Evolutionary conservation across 2,329 filamentous ascomycete genomes (phyloP).

Genomic region (Aureobasidium sp.): DNA sequence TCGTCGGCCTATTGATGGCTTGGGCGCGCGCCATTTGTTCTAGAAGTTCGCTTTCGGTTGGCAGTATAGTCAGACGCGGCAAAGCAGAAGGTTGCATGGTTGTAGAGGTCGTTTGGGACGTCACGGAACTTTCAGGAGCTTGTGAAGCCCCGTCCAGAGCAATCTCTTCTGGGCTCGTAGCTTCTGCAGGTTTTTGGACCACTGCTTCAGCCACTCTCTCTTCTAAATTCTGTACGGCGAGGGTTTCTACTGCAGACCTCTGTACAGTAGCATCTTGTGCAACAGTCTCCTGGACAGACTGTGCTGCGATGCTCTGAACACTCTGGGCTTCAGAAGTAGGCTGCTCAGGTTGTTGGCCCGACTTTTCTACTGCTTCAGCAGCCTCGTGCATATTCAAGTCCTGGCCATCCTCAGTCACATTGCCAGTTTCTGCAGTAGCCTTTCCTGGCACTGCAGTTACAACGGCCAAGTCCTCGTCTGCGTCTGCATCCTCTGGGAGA

Average conservation of each 20-base stretch:
- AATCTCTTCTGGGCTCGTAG: background rate
- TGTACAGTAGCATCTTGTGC: background rate
- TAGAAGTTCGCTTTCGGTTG: background rate
- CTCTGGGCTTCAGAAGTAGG: background rate
- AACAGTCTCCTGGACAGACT: background rate
- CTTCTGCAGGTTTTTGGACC: background rate
- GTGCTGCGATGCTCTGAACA: background rate
- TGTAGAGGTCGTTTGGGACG: background rate
- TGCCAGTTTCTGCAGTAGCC: slow-evolving; percentile 1
- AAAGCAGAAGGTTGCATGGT: slow-evolving; percentile 23
- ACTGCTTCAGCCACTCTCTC: background rate
- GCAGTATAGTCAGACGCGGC: slow-evolving; percentile 23
- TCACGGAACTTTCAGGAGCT: background rate
- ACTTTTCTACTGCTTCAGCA: background rate
- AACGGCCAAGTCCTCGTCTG: background rate
- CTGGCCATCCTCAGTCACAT: background rate
- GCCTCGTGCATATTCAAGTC: background rate
- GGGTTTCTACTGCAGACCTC: background rate
- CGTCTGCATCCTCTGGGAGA: slow-evolving; percentile 7
- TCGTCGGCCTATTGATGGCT: slow-evolving; percentile 20
- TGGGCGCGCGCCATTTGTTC: background rate
- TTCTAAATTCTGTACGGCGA: background rate
- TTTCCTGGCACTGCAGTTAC: background rate
- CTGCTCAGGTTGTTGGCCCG: background rate
- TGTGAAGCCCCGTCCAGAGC: background rate